Evolutionary conservation across 805 yeast species (phyloP), one percentile per base, ranked within the genome.

Genomic region (Saturnispora sekii): DNA sequence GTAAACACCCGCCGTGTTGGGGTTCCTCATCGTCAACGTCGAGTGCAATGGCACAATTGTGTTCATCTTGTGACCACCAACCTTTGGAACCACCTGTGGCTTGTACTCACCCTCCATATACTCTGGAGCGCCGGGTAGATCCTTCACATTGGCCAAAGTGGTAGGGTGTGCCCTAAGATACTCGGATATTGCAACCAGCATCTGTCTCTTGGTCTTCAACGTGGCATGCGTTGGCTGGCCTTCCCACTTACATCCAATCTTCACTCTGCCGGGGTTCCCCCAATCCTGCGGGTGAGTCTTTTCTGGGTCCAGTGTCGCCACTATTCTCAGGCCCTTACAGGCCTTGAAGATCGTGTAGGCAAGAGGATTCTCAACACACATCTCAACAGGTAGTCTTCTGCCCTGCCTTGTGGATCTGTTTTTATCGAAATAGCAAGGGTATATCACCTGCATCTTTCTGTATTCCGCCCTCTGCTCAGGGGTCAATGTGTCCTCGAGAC

Each of bases 181-280:
- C 48, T 72, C 70, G 5, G 83, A 76, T 38, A 90, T 69, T 32
- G 70, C 69, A 29, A 69, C 68, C 61, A 84, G 66, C 39, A 90
- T 63, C 40, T 76, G 78, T 54, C 94, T 76, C 60, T 89, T 88
- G 50, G 73, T 76, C 44, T 62, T 63, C 33, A 67, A 40, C n/a
- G 44, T 18, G 26, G 58, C 54, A 14, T 60, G 58, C 11, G 64
- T 67, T 10, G 70, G 59, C 26, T 62, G 54, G 1, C 77, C 79
- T 40, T 73, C 72, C 46, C 45, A 56, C 55, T 78, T 81, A 35
- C 86, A 52, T 38, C 78, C 67, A 17, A 88, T 82, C 53, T 95
- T 76, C 32, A 93, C 89, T 56, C 97, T 74, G n/a, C 98, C 98
- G 4, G 97, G 94, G 59, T 90, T 90, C 52, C 97, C 95, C 74